Evolutionary conservation across 2,329 filamentous ascomycete species (phyloP), one percentile per base, ranked within the genome.

Genomic region (Coleophoma eucalyptorum): DNA sequence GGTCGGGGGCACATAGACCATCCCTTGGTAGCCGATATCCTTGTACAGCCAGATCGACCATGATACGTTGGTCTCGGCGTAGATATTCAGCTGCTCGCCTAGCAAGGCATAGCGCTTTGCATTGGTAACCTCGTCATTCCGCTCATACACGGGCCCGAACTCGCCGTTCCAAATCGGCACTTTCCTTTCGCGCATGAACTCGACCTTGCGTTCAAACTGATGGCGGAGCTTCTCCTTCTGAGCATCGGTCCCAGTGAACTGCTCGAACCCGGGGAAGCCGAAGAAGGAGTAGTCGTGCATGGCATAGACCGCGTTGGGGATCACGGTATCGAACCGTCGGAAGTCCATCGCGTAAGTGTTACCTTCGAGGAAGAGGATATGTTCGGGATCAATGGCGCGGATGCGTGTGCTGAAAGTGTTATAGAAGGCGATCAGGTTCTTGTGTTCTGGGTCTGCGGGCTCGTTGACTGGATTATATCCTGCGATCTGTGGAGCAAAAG

Each of bases 1-100:
- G 11, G 73, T 62, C 0, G 74, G 72, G 33, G 68, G 67, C 1
- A 75, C 67, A 53, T 78, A 74, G 0, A 78, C 67, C 77, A 82
- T 80, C 5, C 78, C 79, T 61, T 81, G 77, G 42, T 77, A 71
- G 0, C 78, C 77, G 37, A 81, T 74, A 51, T 82, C 78, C 60
- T 81, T 82, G 64, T 80, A 81, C 0, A 79, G 64, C 78, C 79
- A 82, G 58, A 85, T 85, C 13, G 69, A 76, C 82, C 81, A 85
- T 48, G 72, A 69, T 34, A 78, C 77, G 45, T 72, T 63, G 51
- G 76, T 64, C 62, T 75, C 72, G 48, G 75, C 72, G 60, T 82
- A 82, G 40, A 81, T 75, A 11, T 65, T 62, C 31, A 81, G 62
- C 58, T 78, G 75, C 15, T 72, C 69, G 12, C 70, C 69, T 4